Percentiles rank a stretch among this genome's conserved stretches.
Evolutionary conservation across 2,329 filamentous ascomycete species (phyloP).

Genomic region (Eutypella sp.): DNA sequence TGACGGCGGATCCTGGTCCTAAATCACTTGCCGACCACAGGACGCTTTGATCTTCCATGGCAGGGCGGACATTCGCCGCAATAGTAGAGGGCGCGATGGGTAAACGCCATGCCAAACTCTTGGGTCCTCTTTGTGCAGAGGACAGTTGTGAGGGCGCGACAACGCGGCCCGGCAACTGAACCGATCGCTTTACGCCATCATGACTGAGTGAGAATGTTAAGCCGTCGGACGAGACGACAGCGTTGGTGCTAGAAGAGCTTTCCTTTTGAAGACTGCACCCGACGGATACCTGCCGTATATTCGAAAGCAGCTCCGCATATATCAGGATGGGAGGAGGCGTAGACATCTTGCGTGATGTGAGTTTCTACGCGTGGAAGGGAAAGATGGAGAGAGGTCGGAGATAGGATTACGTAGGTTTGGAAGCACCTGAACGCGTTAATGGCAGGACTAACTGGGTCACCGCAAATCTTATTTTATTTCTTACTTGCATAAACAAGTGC

Average conservation of each 20-base stretch:
- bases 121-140: constrained; percentile 26
- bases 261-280: constrained; percentile 45
- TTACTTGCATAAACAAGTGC: too few relatives aligned
- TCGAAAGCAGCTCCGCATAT: constrained; percentile 61
- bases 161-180: constrained; percentile 39
- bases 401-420: too few relatives aligned
- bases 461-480: too few relatives aligned
- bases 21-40: constrained; percentile 56
- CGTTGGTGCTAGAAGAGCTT: constrained; percentile 36
- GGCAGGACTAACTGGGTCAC: too few relatives aligned
- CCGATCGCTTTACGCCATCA: constrained; percentile 30
- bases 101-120: constrained; percentile 49
- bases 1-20: constrained; percentile 31
- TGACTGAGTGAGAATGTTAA: constrained; percentile 44
- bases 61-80: constrained; percentile 1
- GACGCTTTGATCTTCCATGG: constrained; percentile 34
- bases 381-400: too few relatives aligned
- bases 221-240: constrained; percentile 41
- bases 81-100: constrained; percentile 29
- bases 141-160: constrained; percentile 31
- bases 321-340: constrained; percentile 30
- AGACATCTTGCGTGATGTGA: constrained; percentile 14
- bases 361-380: constrained; percentile 2
- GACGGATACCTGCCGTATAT: constrained; percentile 60
- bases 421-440: neutral